A percentile compares a stretch with the other conserved stretches of the same genome.
Conservation (phyloP, 805 yeast genomes). For the Pichia rugopelliculosa region DNA sequence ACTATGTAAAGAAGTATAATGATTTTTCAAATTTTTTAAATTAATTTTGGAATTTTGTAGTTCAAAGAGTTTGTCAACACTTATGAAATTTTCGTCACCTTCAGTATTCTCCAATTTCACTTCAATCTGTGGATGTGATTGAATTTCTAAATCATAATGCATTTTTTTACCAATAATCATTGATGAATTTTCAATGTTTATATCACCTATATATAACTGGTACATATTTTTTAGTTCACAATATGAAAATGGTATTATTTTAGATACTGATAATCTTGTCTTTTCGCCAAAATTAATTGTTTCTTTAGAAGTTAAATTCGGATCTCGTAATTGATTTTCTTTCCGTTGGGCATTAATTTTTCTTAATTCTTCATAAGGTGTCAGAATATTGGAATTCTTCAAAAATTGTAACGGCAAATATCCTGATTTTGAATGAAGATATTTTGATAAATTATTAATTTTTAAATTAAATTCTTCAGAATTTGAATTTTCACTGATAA, state of each 20-base stretch:
- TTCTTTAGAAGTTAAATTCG: not conserved
- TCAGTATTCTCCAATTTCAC: slow-evolving; percentile 6
- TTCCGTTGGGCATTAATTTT: not conserved
- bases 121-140: slow-evolving; percentile 33
- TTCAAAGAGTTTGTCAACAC: not conserved
- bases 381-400: not conserved
- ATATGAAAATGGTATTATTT: slow-evolving; percentile 52
- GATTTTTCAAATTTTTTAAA: not conserved
- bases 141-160: slow-evolving; percentile 42
- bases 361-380: slow-evolving; percentile 12
- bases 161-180: slow-evolving; percentile 40
- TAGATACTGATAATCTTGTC: slow-evolving; percentile 50
- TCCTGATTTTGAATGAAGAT: not conserved
- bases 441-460: slow-evolving; percentile 1
- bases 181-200: slow-evolving; percentile 28
- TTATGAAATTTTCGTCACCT: not conserved
- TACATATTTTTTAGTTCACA: slow-evolving; percentile 59
- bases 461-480: not conserved
- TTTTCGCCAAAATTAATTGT: not conserved
- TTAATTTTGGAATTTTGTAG: not conserved
- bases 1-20: not conserved
- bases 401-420: slow-evolving; percentile 6
- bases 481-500: not conserved
- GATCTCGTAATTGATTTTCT: not conserved
- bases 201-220: slow-evolving; percentile 36